Base-by-base conservation (phyloP, 768 basidiomycete species). In the Rhodotorula taiwanensis region DNA sequence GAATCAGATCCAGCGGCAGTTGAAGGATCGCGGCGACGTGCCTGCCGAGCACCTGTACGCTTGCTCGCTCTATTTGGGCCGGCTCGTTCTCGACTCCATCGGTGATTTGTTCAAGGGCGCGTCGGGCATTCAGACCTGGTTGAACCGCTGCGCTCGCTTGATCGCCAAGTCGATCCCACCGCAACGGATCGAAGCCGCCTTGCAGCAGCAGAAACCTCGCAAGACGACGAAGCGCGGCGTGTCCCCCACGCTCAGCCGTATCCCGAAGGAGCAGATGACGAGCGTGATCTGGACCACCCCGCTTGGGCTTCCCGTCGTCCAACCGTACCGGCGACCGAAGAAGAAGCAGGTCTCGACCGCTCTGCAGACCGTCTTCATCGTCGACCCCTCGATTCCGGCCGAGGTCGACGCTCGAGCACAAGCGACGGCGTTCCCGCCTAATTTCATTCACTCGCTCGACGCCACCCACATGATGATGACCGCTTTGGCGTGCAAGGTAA, bases 401-500 rank as follows among this genome's bases (percentile, higher is more conserved):
- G 83, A 89, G 76, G 92, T 97, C 49, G 88, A 89, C 70, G 75
- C 87, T 1, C 66, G 79, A 61, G 95, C 95, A 76, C 94, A 99
- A 75, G 88, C 91, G 0, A 84, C 90, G 21, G 95, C 95, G 1
- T 98, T 99, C 84, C 94, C 95, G 8, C 95, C 95, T 52, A 99
- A 99, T 78, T 98, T 94, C 73, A 90, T 99, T 55, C 95, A 99
- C 75, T 89, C 88, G 73, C 80, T 99, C 33, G 95, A 99, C 75
- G 95, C 95, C 4, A 94, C 94, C 3, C 95, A 99, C 77, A 98
- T 99, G 92, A 86, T 97, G 83, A 77, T 97, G 70, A 95, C 93
- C 4, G 92, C 94, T 15, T 80, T 94, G 51, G 86, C 90, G 69
- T 95, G 92, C 75, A 79, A 81, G 66, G 90, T 89, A 76, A 57